Percentiles rank a stretch among this genome's conserved stretches.
phyloP scores from a whole-genome alignment of 805 yeast genomes.

The Metschnikowia bowlesiae region DNA sequence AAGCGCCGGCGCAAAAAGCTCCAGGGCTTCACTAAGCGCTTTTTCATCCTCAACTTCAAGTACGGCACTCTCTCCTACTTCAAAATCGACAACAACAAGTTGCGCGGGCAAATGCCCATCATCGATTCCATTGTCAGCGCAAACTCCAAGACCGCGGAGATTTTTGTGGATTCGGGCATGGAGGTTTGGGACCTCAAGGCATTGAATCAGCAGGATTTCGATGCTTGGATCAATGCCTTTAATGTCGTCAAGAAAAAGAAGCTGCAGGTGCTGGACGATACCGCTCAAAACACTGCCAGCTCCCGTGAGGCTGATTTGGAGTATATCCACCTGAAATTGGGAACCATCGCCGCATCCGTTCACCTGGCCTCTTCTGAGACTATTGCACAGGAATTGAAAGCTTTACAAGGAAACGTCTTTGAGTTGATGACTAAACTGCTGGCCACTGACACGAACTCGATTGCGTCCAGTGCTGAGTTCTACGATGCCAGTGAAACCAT shows the following conservation, averaged over 20 bases:
- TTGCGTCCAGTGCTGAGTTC: constrained; percentile 30
- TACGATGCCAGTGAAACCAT: constrained; percentile 65
- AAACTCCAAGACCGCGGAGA: constrained; percentile 57
- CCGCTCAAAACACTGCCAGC: background rate
- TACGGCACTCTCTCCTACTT: constrained; percentile 83
- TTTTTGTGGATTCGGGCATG: constrained; percentile 89
- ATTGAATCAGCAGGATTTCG: constrained; percentile 57
- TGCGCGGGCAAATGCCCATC: constrained; percentile 91
- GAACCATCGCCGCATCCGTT: background rate
- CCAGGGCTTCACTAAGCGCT: constrained; percentile 84
- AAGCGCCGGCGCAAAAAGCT: constrained; percentile 77
- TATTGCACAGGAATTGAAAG: constrained; percentile 1
- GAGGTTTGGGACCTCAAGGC: constrained; percentile 90
- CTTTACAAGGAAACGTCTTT: background rate
- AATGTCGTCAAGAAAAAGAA: constrained; percentile 44
- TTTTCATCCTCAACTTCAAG: constrained; percentile 75
- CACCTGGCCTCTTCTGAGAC: background rate
- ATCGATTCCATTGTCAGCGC: constrained; percentile 80
- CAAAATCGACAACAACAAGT: constrained; percentile 63
- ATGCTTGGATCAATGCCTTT: constrained; percentile 78
- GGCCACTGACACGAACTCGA: constrained; percentile 23
- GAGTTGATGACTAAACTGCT: constrained; percentile 4
- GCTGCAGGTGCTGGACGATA: constrained; percentile 6
- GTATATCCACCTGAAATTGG: background rate
- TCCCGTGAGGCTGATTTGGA: constrained; percentile 1